These are phyloP conservation scores for Fusarium oligoseptatum DNA, from an alignment of 2,329 filamentous ascomycete genomes.

Conservation along the genomic window DNA sequence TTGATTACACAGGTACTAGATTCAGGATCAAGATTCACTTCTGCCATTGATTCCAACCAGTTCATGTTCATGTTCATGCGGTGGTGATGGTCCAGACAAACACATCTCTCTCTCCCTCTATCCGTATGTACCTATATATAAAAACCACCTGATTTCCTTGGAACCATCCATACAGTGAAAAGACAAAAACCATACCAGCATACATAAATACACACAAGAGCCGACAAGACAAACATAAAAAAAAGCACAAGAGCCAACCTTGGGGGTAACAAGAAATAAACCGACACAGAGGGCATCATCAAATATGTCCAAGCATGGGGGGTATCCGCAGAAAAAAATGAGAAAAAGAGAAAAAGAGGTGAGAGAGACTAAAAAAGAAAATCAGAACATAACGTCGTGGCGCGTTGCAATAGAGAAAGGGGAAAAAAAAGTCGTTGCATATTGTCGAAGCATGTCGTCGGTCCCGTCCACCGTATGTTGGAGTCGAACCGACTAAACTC, in stretches of 20 bases:
- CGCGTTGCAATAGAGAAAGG: background rate
- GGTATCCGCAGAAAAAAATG: conserved; percentile 42
- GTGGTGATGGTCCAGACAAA: conserved; percentile 1
- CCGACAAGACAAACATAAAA: background rate
- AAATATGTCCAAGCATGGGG: conserved; percentile 36
- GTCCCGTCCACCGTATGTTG: background rate
- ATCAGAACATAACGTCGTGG: conserved; percentile 39
- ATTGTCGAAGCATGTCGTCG: conserved; percentile 18
- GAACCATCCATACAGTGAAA: background rate
- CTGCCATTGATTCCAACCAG: conserved; percentile 13
- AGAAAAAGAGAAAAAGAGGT: conserved; percentile 5
- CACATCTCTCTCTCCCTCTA: conserved; percentile 9
- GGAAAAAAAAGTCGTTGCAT: conserved; percentile 33
- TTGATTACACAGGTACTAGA: background rate
- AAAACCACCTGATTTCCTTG: background rate
- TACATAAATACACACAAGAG: background rate
- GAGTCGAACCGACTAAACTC: background rate
- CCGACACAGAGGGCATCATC: conserved; percentile 31
- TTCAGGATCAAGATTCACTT: background rate
- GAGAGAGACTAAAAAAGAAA: conserved; percentile 15
- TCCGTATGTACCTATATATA: conserved; percentile 19
- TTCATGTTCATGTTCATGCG: background rate
- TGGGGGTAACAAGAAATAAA: conserved; percentile 21
- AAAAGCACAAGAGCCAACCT: conserved; percentile 21
- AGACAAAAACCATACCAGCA: conserved; percentile 20